phyloP scores from a whole-genome alignment of 2,329 filamentous ascomycete species.

The Xylariomycetidae sp. region DNA sequence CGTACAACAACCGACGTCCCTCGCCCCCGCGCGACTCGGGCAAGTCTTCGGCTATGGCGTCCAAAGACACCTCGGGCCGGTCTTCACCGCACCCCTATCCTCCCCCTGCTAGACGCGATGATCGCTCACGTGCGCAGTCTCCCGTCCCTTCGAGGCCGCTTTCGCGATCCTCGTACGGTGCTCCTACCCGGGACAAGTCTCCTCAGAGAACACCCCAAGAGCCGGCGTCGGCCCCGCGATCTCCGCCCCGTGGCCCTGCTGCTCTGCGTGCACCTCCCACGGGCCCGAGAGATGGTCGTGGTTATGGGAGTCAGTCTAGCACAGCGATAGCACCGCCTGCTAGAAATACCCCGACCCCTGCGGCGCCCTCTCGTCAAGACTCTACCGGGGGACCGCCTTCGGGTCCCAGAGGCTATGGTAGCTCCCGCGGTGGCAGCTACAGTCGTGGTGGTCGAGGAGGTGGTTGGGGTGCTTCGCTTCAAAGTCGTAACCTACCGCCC shows the following conservation, averaged over 20 bases:
- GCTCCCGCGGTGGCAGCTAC: constrained; percentile 39
- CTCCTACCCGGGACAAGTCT: constrained; percentile 19
- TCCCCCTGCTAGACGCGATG: constrained; percentile 35
- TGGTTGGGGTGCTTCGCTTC: constrained; percentile 31
- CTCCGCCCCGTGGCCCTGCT: constrained; percentile 50
- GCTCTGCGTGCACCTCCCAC: constrained; percentile 47
- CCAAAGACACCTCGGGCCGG: constrained; percentile 43
- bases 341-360: constrained; percentile 23
- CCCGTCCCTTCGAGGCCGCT: constrained; percentile 26
- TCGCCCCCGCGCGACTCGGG: constrained; percentile 44
- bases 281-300: constrained; percentile 35
- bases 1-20: constrained; percentile 39
- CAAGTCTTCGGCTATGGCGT: constrained; percentile 44
- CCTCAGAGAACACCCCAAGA: constrained; percentile 20
- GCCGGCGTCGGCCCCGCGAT: constrained; percentile 24
- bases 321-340: constrained; percentile 25
- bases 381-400: constrained; percentile 43
- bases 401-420: constrained; percentile 49
- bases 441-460: constrained; percentile 39
- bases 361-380: constrained; percentile 21
- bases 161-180: constrained; percentile 24
- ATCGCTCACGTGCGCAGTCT: constrained; percentile 42
- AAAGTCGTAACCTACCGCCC: constrained; percentile 24
- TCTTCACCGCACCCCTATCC: constrained; percentile 47
- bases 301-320: constrained; percentile 23